Base-by-base conservation (phyloP, 345 rosid species). In the Laguncularia racemosa region DNA sequence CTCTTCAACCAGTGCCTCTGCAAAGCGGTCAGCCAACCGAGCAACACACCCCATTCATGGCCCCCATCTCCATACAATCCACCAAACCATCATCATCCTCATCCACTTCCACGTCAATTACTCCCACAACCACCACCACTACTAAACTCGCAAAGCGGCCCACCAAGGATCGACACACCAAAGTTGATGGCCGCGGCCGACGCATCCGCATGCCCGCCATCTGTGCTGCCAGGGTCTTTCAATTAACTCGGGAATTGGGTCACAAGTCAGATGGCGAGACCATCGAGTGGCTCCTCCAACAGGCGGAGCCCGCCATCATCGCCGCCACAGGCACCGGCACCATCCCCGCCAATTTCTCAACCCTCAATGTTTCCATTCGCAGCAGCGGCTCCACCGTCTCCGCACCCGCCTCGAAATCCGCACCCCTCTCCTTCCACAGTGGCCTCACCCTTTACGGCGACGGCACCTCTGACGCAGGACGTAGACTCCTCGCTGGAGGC, bases 231-330 rank as follows among this genome's bases (percentile, higher is more conserved):
- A 67, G 96, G 52, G 96, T 88, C 43, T 88, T 88, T 46, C 96
- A 88, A 62, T 73, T 88, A 2, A 88, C 91, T 0, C 68, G 89
- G 43, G 96, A 88, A 60, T 65, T 88, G 16, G 88, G 88, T 19
- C 91, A 88, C 52, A 88, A 88, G 70, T 84, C 96, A 20, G 91
- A 88, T 20, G 95, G 95, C 0, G 95, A 87, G 64, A 87, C 95
- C 20, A 82, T 87, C 20, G 91, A 87, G 67, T 87, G 96, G 96
- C 80, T 88, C 0, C 76, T 88, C 13, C 89, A 83, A 58, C 92
- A 88, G 60, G 96, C 96, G 0, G 96, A 85, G 72, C 90, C 88
- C 0, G 78, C 90, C 51, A 85, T 88, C 21, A 79, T 88, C 53
- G 82, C 84, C 0, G 69, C 90, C 46, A 88, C 96, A 0, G 92